Percentiles rank a stretch among this genome's conserved stretches.
phyloP scores from a whole-genome alignment of 2,329 filamentous ascomycete genomes.

The Lasiodiplodia sp. region DNA sequence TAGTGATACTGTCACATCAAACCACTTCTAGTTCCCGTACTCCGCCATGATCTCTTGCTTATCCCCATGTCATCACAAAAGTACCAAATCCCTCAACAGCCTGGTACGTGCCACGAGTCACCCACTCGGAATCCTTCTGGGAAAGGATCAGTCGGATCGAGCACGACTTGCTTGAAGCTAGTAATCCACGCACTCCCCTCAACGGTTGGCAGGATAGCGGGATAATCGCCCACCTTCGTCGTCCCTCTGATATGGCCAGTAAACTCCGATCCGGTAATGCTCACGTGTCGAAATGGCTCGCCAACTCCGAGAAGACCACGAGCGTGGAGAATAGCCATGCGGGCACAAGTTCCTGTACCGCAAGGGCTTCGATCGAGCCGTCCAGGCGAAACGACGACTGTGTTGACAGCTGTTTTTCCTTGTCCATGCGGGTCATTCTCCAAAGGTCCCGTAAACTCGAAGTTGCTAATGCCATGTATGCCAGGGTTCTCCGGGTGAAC shows the following conservation, averaged over 20 bases:
- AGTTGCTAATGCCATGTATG: neutral
- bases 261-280: neutral
- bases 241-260: neutral
- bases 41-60: no score
- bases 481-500: neutral
- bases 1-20: no score
- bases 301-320: neutral
- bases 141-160: neutral
- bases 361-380: neutral
- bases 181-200: neutral
- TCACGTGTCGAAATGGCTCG: neutral
- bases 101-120: neutral
- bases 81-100: neutral
- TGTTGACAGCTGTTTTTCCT: neutral
- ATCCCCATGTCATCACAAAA: no score
- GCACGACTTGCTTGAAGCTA: neutral
- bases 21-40: no score
- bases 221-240: neutral
- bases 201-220: neutral
- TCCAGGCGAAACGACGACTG: neutral
- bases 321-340: neutral
- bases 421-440: neutral
- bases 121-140: neutral
- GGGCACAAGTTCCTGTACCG: neutral
- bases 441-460: neutral